These are phyloP conservation scores for Colletotrichum tanaceti DNA, from an alignment of 2,329 filamentous ascomycete genomes.

Conservation along the genomic window DNA sequence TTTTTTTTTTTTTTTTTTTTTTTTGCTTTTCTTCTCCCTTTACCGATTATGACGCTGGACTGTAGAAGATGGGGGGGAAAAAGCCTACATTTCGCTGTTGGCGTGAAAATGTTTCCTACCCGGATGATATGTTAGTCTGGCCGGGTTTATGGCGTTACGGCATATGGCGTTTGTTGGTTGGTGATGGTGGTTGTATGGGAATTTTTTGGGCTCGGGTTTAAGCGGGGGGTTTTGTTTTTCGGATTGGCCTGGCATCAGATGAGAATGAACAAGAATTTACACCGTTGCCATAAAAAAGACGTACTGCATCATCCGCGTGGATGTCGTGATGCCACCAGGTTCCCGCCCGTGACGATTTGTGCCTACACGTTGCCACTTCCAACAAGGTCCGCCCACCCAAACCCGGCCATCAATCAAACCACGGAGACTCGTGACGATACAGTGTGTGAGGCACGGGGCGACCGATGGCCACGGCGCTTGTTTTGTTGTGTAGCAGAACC, in stretches of 20 bases:
- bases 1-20: too few relatives aligned
- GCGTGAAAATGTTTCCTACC: background rate
- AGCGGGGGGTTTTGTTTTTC: too few relatives aligned
- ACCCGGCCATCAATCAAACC: too few relatives aligned
- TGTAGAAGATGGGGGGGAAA: too few relatives aligned
- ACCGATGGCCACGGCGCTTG: constrained; percentile 1
- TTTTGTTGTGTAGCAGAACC: constrained; percentile 13
- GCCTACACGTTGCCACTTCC: background rate
- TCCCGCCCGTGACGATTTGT: background rate
- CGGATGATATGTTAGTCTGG: background rate
- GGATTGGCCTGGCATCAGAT: too few relatives aligned
- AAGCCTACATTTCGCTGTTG: background rate
- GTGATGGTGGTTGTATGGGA: background rate
- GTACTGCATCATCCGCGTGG: too few relatives aligned
- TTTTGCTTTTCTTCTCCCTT: too few relatives aligned
- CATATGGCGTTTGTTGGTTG: background rate
- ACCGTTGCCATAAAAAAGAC: background rate
- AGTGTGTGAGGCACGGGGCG: constrained; percentile 6
- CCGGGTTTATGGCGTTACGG: constrained; percentile 3
- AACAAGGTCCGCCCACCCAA: too few relatives aligned
- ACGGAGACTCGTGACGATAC: background rate
- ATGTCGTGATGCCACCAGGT: background rate
- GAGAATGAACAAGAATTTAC: background rate
- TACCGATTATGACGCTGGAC: too few relatives aligned
- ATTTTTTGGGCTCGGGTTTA: too few relatives aligned